Evolutionary conservation across 495 filamentous ascomycete genomes (phyloP), one percentile per base, ranked within the genome.

Genomic region (Aspergillus saccharolyticus): DNA sequence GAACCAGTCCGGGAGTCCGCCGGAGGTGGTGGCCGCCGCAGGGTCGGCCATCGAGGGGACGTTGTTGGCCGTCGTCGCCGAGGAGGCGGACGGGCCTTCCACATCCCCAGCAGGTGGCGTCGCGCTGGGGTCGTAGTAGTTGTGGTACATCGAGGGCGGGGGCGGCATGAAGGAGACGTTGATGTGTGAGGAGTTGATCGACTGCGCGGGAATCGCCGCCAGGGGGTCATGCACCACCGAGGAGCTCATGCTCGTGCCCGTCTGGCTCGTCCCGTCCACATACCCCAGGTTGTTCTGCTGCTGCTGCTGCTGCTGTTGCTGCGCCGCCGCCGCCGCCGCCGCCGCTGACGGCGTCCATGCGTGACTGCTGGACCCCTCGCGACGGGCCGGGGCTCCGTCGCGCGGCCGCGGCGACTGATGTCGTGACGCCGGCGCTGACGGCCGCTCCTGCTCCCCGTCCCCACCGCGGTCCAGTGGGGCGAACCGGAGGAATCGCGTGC

Each of bases 401-500:
- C 70, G 66, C n/a, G 68, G 68, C 22, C 59, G 59, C 1, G 74
- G 76, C 4, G 74, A 75, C 33, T 72, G 66, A 9, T 62, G 60
- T 42, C 70, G 67, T 16, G 73, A 77, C 21, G 53, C 61, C 17
- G 74, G 66, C 1, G 67, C 69, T 15, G 73, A 75, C 5, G 63
- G 53, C 17, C 74, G 72, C 16, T 76, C 74, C n/a, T 73, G 70
- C 1, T 78, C 75, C 42, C 70, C 69, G 48, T 77, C 74, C 14
- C 52, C 65, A 16, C 66, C 71, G n/a, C 74, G 73, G 61, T 79
- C 75, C 42, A 71, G 63, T 2, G 73, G 74, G 25, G 72, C 73
- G 53, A 79, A 78, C 8, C 76, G 84, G 48, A 92, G 83, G 66
- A 93, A 93, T 15, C 88, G 81, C 52, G 83, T 85, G 19, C 87